A percentile compares a stretch with the other conserved stretches of the same genome.
phyloP scores from a whole-genome alignment of 2,329 filamentous ascomycete species.

The Acephala macrosclerotiorum region DNA sequence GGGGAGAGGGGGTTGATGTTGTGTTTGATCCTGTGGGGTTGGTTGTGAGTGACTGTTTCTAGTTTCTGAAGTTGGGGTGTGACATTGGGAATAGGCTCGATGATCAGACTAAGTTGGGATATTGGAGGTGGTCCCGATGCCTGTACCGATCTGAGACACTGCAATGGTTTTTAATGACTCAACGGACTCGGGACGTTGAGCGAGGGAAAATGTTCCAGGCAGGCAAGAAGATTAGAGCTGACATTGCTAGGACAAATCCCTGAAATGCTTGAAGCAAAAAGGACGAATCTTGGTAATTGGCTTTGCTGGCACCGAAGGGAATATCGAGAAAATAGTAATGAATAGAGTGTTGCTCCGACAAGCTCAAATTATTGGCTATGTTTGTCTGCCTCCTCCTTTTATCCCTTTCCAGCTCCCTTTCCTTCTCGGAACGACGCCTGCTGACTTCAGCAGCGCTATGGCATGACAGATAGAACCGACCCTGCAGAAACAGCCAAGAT shows the following conservation, averaged over 20 bases:
- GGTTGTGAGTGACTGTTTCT: slow-evolving; percentile 43
- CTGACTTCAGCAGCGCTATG: slow-evolving; percentile 54
- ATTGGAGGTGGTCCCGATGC: too few relatives aligned
- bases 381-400: slow-evolving; percentile 39
- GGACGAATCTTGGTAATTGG: slow-evolving; percentile 64
- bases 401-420: not conserved
- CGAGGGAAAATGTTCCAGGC: not conserved
- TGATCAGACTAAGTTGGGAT: not conserved
- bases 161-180: too few relatives aligned
- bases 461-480: slow-evolving; percentile 59
- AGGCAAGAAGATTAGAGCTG: not conserved
- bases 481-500: slow-evolving; percentile 55
- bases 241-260: slow-evolving; percentile 49
- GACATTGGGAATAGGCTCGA: not conserved
- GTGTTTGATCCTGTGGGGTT: slow-evolving; percentile 66
- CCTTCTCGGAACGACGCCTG: slow-evolving; percentile 11
- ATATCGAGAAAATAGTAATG: slow-evolving; percentile 61
- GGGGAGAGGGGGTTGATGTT: slow-evolving; percentile 59
- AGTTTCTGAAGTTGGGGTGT: not conserved
- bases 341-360: slow-evolving; percentile 62
- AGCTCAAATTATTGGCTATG: slow-evolving; percentile 60
- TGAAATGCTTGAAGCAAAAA: slow-evolving; percentile 60
- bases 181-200: too few relatives aligned
- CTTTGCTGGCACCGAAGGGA: slow-evolving; percentile 60
- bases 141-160: too few relatives aligned